These are phyloP conservation scores for Daucus carota DNA, from an alignment of 129 eudicot genomes.

Conservation along the genomic window DH1_v3.0 NC_030386.2:21823501-21824000, in stretches of 20 bases:
- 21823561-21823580: constrained; percentile 35
- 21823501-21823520: constrained; percentile 19
- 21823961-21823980: no score
- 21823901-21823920: neutral
- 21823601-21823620: constrained; percentile 5
- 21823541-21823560: constrained; percentile 47
- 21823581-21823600: constrained; percentile 22
- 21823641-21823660: no score
- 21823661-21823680: neutral
- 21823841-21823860: neutral
- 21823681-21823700: neutral
- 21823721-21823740: neutral
- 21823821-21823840: neutral
- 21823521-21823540: neutral
- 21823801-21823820: neutral
- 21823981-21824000: no score
- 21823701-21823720: neutral
- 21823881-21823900: neutral
- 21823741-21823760: constrained; percentile 3
- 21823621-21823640: neutral
- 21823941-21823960: no score
- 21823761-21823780: neutral
- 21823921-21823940: neutral
- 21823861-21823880: neutral
- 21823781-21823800: neutral